A percentile compares a stretch with the other conserved stretches of the same genome.
These are phyloP conservation scores for Aspergillus wentii DNA, from an alignment of 495 filamentous ascomycete species.

Conservation along the genomic window DNA sequence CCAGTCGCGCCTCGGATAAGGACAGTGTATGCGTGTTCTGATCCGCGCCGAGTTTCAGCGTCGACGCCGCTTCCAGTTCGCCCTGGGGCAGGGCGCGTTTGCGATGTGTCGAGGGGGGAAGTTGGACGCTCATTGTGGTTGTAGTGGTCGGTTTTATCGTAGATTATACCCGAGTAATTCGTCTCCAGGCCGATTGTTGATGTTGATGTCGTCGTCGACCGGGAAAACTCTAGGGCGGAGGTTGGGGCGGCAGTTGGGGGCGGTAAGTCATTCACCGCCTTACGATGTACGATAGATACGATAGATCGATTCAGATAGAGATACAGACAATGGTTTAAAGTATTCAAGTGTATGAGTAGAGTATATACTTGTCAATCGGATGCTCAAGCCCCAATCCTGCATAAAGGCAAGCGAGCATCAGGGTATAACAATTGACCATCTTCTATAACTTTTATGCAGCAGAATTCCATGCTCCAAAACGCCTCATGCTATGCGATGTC, in stretches of 20 bases:
- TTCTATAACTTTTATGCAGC: too few species aligned
- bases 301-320: not conserved
- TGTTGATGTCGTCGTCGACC: not conserved
- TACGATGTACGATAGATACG: too few species aligned
- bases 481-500: constrained; percentile 13
- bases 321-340: too few species aligned
- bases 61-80: constrained; percentile 81
- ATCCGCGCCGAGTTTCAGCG: constrained; percentile 88
- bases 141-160: not conserved
- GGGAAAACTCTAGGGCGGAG: not conserved
- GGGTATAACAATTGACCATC: constrained; percentile 8
- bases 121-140: constrained; percentile 32
- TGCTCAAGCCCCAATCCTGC: too few species aligned
- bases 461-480: constrained; percentile 10
- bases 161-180: not conserved
- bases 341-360: too few species aligned
- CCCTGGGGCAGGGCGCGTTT: constrained; percentile 66
- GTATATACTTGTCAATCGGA: too few species aligned
- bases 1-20: constrained; percentile 82
- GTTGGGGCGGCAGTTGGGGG: constrained; percentile 15
- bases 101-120: constrained; percentile 59
- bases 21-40: constrained; percentile 81
- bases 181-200: not conserved
- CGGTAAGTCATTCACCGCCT: constrained; percentile 17
- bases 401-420: constrained; percentile 1